phyloP scores from a whole-genome alignment of 225 moss, liverwort and hornwort species.

The Marchantia paleacea region DNA sequence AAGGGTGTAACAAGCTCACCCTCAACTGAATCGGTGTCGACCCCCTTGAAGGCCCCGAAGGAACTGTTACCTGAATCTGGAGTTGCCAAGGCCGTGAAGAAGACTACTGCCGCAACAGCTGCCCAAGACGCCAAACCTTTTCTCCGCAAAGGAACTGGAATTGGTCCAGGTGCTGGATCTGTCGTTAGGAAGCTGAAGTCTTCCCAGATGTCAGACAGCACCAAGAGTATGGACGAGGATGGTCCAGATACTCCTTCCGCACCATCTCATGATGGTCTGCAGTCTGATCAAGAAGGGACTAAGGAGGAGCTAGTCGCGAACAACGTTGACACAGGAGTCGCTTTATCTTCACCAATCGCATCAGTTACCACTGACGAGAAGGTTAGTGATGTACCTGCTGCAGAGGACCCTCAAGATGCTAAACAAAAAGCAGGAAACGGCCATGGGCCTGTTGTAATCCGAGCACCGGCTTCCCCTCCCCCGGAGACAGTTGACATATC shows the following conservation, averaged over 20 bases:
- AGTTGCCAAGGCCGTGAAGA: constrained; percentile 44
- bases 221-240: constrained; percentile 50
- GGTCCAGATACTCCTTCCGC: constrained; percentile 33
- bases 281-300: not conserved
- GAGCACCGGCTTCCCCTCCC: constrained; percentile 28
- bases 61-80: constrained; percentile 38
- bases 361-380: not conserved
- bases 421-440: constrained; percentile 36
- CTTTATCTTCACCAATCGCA: not conserved
- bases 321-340: not conserved
- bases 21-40: constrained; percentile 29
- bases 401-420: constrained; percentile 9
- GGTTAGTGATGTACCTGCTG: not conserved
- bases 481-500: constrained; percentile 1
- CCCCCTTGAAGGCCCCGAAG: constrained; percentile 53
- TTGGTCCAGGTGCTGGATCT: constrained; percentile 83
- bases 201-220: constrained; percentile 42
- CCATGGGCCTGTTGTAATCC: constrained; percentile 28
- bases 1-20: constrained; percentile 6
- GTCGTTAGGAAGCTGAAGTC: constrained; percentile 65
- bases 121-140: constrained; percentile 78
- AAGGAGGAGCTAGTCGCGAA: constrained; percentile 12
- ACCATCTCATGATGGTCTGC: constrained; percentile 9
- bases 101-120: constrained; percentile 29
- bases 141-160: constrained; percentile 88